Conservation (phyloP, 805 yeast species). For the Nakazawaea populi region DNA sequence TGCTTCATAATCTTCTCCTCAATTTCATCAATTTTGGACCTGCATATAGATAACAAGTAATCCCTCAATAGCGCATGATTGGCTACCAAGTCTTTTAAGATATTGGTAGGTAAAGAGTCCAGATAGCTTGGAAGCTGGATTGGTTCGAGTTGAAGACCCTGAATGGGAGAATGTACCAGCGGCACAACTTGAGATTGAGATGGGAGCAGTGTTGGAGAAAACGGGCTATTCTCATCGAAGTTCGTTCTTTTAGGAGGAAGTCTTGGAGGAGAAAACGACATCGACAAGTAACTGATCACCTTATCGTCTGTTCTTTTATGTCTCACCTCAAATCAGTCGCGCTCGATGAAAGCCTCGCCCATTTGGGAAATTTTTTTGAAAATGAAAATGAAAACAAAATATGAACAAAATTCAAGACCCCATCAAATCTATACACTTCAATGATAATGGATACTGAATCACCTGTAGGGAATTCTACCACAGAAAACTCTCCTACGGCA, state of each 20-base stretch:
- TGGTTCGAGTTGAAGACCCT: background rate
- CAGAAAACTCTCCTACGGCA: background rate
- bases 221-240: background rate
- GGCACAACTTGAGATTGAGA: background rate
- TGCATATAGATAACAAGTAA: background rate
- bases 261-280: background rate
- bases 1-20: background rate
- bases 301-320: background rate
- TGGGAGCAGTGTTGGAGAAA: background rate
- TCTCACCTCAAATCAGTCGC: too few relatives aligned
- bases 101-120: constrained; percentile 1
- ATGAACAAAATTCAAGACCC: background rate
- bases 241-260: background rate
- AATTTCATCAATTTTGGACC: background rate
- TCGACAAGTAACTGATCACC: too few relatives aligned
- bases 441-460: background rate
- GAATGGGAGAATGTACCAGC: background rate
- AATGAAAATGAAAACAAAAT: background rate
- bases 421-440: background rate
- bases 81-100: background rate
- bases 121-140: background rate
- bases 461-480: background rate
- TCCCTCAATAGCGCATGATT: constrained; percentile 2
- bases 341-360: too few relatives aligned
- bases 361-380: too few relatives aligned